A percentile compares a stretch with the other conserved stretches of the same genome.
These are phyloP conservation scores for Auriscalpium microsporum DNA, from an alignment of 768 basidiomycete genomes.

Conservation along the genomic window DNA sequence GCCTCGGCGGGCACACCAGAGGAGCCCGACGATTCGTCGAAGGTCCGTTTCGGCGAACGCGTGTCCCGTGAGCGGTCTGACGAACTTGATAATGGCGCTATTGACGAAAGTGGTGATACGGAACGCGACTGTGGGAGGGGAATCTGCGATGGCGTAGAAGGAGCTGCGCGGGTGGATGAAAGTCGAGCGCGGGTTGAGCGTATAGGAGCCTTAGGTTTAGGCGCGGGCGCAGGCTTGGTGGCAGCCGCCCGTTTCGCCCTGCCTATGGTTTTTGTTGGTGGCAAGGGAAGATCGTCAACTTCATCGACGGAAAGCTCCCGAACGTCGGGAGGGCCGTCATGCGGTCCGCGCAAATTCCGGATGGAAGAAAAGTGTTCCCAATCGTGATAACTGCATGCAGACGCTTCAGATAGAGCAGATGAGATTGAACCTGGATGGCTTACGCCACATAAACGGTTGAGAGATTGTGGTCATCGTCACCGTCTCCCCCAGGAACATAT, in stretches of 20 bases:
- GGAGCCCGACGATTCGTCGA: constrained; percentile 47
- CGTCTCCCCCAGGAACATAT: constrained; percentile 13
- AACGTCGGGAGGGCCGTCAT: constrained; percentile 63
- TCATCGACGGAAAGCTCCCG: constrained; percentile 36
- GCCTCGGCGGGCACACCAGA: constrained; percentile 24
- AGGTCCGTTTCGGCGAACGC: constrained; percentile 50
- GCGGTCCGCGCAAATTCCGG: constrained; percentile 78
- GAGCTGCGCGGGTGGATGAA: constrained; percentile 1
- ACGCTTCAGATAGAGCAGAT: constrained; percentile 6
- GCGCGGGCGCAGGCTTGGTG: constrained; percentile 13
- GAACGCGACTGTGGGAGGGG: constrained; percentile 30
- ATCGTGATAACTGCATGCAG: constrained; percentile 62
- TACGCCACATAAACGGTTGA: constrained; percentile 76
- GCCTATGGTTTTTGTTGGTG: constrained; percentile 21
- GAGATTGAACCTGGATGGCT: constrained; percentile 28
- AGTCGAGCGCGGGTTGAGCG: not conserved
- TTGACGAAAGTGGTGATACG: constrained; percentile 21
- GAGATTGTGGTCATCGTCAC: constrained; percentile 17
- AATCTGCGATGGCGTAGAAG: constrained; percentile 25
- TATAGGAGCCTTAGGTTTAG: not conserved
- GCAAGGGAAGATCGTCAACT: constrained; percentile 23
- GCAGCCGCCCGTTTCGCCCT: constrained; percentile 15
- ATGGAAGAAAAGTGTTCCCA: constrained; percentile 97
- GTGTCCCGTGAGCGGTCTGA: constrained; percentile 25
- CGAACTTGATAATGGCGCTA: constrained; percentile 21